Percentiles rank a stretch among this genome's conserved stretches.
Conservation (phyloP, 192 early-diverging fungal genomes). For the Dimargaris cristalligena region DNA sequence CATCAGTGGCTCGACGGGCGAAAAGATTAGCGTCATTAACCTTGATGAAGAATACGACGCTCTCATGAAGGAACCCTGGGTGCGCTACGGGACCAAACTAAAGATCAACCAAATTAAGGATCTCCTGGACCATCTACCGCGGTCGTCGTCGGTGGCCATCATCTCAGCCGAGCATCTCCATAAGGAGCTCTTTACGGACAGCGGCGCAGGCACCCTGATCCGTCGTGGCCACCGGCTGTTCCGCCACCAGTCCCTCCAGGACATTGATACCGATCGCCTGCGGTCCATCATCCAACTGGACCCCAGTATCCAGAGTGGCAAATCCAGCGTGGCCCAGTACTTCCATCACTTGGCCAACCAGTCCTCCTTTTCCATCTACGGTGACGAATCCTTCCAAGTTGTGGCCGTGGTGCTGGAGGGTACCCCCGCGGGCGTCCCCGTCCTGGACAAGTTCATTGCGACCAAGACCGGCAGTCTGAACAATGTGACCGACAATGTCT, state of each 20-base stretch:
- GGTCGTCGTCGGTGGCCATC: slow-evolving; percentile 97
- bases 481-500: slow-evolving; percentile 93
- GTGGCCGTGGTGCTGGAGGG: slow-evolving; percentile 60
- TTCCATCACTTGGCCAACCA: slow-evolving; percentile 35
- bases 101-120: slow-evolving; percentile 98
- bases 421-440: slow-evolving; percentile 29
- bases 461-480: slow-evolving; percentile 75
- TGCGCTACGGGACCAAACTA: slow-evolving; percentile 92
- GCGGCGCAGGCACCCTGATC: slow-evolving; percentile 92
- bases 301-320: slow-evolving; percentile 44
- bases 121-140: slow-evolving; percentile 83
- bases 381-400: slow-evolving; percentile 88
- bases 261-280: slow-evolving; percentile 66
- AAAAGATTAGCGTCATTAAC: slow-evolving; percentile 95
- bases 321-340: slow-evolving; percentile 52
- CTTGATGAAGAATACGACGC: slow-evolving; percentile 98
- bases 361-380: slow-evolving; percentile 50
- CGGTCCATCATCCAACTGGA: slow-evolving; percentile 65
- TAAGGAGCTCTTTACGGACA: slow-evolving; percentile 98
- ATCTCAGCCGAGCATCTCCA: slow-evolving; percentile 97
- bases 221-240: slow-evolving; percentile 87
- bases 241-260: slow-evolving; percentile 41
- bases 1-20: slow-evolving; percentile 82
- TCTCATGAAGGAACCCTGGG: slow-evolving; percentile 89
- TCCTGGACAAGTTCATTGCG: slow-evolving; percentile 81